Evolutionary conservation across 106 monocot genomes (phyloP).

Genomic region (Apostasia shenzhenica): DNA sequence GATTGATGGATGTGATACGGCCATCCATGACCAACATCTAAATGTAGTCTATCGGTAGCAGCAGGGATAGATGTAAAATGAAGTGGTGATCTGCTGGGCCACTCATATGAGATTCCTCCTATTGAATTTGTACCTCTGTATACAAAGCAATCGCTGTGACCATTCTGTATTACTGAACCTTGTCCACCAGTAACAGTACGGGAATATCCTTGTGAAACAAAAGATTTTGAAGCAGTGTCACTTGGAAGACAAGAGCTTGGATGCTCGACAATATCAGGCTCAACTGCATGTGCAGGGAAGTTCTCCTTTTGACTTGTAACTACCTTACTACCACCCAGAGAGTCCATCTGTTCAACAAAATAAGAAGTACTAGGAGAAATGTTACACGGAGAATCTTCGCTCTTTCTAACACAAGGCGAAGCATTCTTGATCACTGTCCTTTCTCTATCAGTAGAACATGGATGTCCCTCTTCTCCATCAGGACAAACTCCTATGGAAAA

Average conservation of each 20-base stretch:
- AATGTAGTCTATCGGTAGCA: constrained; percentile 65
- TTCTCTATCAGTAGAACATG: constrained; percentile 11
- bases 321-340: background rate
- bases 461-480: constrained; percentile 1
- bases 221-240: constrained; percentile 3
- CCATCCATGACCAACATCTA: constrained; percentile 66
- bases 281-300: background rate
- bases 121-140: constrained; percentile 14
- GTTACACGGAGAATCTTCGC: background rate
- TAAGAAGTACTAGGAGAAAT: background rate
- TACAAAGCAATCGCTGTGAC: constrained; percentile 8
- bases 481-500: background rate
- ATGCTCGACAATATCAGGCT: background rate
- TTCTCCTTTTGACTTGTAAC: background rate
- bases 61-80: constrained; percentile 41
- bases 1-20: constrained; percentile 40
- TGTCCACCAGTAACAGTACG: constrained; percentile 10
- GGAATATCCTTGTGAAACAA: constrained; percentile 6
- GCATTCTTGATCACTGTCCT: background rate
- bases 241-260: background rate
- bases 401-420: constrained; percentile 3
- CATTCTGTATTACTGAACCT: constrained; percentile 11
- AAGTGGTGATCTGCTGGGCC: constrained; percentile 40
- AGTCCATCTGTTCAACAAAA: constrained; percentile 1
- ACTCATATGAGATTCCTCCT: constrained; percentile 47